Percentiles rank a stretch among this genome's conserved stretches.
phyloP scores from a whole-genome alignment of 805 yeast genomes.

The Kazachstania viticola region DNA sequence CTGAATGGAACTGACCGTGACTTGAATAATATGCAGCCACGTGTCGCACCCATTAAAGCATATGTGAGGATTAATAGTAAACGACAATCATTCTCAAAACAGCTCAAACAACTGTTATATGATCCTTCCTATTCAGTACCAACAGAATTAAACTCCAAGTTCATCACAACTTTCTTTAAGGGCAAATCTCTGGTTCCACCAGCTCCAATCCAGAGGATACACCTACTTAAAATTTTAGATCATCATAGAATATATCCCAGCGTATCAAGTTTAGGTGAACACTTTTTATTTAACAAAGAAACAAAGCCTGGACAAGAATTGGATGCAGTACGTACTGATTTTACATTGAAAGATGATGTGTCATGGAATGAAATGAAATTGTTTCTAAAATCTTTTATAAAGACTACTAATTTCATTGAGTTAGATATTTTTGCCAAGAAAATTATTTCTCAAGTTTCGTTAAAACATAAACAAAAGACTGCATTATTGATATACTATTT shows the following conservation, averaged over 20 bases:
- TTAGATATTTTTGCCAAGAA: not conserved
- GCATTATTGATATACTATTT: no score
- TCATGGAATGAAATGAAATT: not conserved
- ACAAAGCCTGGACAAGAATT: constrained; percentile 2
- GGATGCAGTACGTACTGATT: not conserved
- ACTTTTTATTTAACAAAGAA: constrained; percentile 7
- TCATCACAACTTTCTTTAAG: no score
- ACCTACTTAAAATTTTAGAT: constrained; percentile 11
- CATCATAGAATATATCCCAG: constrained; percentile 10
- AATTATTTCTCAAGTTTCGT: not conserved
- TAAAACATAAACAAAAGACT: not conserved
- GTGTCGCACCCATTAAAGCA: no score
- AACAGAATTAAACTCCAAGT: no score
- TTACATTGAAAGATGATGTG: not conserved
- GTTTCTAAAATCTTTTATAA: not conserved
- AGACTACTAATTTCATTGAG: not conserved
- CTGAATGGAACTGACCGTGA: no score
- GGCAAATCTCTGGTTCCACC: no score
- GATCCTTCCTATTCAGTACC: no score
- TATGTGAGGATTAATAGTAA: no score
- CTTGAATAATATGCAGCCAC: no score
- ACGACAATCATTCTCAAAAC: no score
- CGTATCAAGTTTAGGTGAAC: constrained; percentile 10
- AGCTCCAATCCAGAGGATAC: constrained; percentile 7
- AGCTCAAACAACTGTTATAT: no score